These are phyloP conservation scores for Thermothelomyces thermophilus DNA, from an alignment of 2,329 filamentous ascomycete genomes.

Conservation along the genomic window DNA sequence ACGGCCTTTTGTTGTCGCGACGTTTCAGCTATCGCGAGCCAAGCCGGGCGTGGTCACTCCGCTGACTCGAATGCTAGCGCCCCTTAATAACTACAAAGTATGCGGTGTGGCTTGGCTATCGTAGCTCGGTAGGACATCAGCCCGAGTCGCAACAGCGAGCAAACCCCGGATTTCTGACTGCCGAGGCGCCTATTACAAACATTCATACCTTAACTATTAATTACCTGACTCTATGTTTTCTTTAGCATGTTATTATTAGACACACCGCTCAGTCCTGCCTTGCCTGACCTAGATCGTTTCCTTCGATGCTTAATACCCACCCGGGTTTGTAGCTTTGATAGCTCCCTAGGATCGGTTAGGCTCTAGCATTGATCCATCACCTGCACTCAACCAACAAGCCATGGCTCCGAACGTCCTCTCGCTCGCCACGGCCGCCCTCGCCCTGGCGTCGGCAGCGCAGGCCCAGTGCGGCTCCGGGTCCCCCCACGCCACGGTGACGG, in stretches of 20 bases:
- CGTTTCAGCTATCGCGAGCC: not conserved
- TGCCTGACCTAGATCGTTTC: too few species aligned
- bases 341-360: too few species aligned
- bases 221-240: not conserved
- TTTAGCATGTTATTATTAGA: too few species aligned
- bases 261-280: too few species aligned
- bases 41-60: slow-evolving; percentile 10
- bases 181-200: too few species aligned
- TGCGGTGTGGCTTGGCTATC: not conserved
- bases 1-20: not conserved
- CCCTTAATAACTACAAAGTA: slow-evolving; percentile 1
- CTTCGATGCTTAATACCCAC: too few species aligned
- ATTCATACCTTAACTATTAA: not conserved
- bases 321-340: too few species aligned
- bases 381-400: not conserved
- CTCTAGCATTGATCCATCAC: too few species aligned
- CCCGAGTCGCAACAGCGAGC: slow-evolving; percentile 1
- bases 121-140: not conserved
- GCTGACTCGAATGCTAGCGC: not conserved
- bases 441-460: slow-evolving; percentile 32
- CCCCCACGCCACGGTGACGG: slow-evolving; percentile 41
- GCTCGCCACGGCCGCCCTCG: slow-evolving; percentile 36
- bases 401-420: slow-evolving; percentile 32
- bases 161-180: not conserved
- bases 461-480: slow-evolving; percentile 44